Base-by-base conservation (phyloP, 306 rosid species). In the Vigna hirtella region DNA sequence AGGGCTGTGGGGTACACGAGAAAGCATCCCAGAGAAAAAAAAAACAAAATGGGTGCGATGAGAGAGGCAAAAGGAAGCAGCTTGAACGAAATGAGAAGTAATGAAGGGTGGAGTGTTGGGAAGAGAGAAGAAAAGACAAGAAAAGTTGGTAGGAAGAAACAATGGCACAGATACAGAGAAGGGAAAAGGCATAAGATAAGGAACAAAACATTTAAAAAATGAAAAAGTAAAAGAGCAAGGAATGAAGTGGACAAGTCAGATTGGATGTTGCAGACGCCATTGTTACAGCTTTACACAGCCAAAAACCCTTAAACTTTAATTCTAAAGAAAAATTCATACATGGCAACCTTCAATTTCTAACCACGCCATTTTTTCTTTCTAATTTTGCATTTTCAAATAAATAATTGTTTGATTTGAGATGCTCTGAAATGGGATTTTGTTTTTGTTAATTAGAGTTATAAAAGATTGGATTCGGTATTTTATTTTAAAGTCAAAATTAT, bases 241-340 rank as follows among this genome's bases (percentile, higher is more conserved):
- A 57, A 15, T 56, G n/a, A 22, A 57, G 6, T 40, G 66, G 77
- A 73, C 77, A 57, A 7, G 34, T n/a, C 66, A 72, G 77, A 72
- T 53, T 72, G 22, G 76, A 36, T 20, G 53, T 18, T 6, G 66
- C 66, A 73, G 45, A 7, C 40, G 34, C 38, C 20, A 38, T 36
- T 22, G 28, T 6, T 72, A 20, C 8, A 3, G 34, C 34, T 30
- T 34, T 34, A 34, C 38, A 34, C 42, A 6, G 9, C 42, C 8
- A 36, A 36, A 36, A 36, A 34, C 38, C 6, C 38, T 4, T 1
- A 0, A 34, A 6, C 38, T 6, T 6, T 6, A 34, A 26, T 26
- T 26, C 2, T 26, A 2, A 1, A 26, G 28, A 26, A 26, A 26
- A 26, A 1, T 24, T 24, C 28, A 24, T 24, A 24, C 2, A 24